Conservation (phyloP, 768 basidiomycete genomes). For the Tricholoma sp. region DNA sequence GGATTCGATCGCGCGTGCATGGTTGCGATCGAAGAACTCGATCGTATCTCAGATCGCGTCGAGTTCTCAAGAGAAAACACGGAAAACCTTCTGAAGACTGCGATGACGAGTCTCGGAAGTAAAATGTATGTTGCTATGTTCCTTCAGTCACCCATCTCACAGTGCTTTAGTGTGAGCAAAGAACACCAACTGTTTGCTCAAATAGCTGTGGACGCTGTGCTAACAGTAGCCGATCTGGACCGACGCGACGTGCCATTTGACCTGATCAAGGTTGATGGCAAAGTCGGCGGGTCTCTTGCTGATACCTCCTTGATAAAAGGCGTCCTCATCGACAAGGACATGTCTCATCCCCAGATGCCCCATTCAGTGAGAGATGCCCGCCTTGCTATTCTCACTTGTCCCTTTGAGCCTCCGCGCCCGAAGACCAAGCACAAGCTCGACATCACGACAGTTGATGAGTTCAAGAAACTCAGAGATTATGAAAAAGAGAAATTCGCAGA, state of each 20-base stretch:
- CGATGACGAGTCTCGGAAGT: slow-evolving; percentile 94
- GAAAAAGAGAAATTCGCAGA: slow-evolving; percentile 95
- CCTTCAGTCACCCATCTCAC: background rate
- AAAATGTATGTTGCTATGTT: slow-evolving; percentile 73
- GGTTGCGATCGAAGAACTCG: slow-evolving; percentile 86
- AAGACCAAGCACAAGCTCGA: slow-evolving; percentile 99
- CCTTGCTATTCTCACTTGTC: slow-evolving; percentile 95
- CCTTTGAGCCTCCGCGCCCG: slow-evolving; percentile 97
- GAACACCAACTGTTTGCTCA: slow-evolving; percentile 93
- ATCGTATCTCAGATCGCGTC: slow-evolving; percentile 86
- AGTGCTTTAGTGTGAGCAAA: slow-evolving; percentile 78
- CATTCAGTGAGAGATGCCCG: slow-evolving; percentile 80
- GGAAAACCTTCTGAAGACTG: slow-evolving; percentile 85
- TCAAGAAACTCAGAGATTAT: slow-evolving; percentile 89
- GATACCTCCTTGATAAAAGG: slow-evolving; percentile 95
- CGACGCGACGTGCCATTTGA: slow-evolving; percentile 96
- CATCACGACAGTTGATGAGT: slow-evolving; percentile 95
- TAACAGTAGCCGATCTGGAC: slow-evolving; percentile 91
- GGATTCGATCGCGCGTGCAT: slow-evolving; percentile 94
- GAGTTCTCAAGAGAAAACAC: slow-evolving; percentile 80
- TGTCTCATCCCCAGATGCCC: slow-evolving; percentile 99
- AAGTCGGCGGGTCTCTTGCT: slow-evolving; percentile 94
- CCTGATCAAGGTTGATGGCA: slow-evolving; percentile 98
- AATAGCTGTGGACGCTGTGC: slow-evolving; percentile 96
- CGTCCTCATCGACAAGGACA: slow-evolving; percentile 99